Base-by-base conservation (phyloP, 441 rosid genomes). In the Eruca vesicaria region DNA sequence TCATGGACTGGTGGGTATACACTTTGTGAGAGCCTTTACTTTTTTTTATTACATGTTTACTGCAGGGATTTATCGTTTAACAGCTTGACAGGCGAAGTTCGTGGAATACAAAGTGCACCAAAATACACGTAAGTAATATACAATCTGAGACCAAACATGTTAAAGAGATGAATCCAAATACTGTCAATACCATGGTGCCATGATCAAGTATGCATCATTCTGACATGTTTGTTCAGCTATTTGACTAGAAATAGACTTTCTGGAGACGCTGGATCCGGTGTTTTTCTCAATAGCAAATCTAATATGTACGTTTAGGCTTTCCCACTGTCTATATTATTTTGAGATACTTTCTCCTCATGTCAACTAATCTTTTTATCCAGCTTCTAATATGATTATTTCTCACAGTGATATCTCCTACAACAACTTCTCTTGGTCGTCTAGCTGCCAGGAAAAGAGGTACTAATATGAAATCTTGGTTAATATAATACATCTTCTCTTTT, bases 401-500 rank as follows among this genome's bases (percentile, higher is more conserved):
- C 58, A 53, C 14, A 53, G 58, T 10, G 58, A 53, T 53, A 4
- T 53, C 28, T 53, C 58, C 9, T 53, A 53, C n/a, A 53, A 53
- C 28, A 53, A 53, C 20, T 53, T 53, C 58, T 20, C 58, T 20
- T 53, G 58, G 79, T 3, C 80, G 71, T 29, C 82, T 81, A 41
- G 80, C 82, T 93, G 98, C 84, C 79, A 7, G 50, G 84, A 78
- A 55, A 83, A 81, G 81, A 66, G 77, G 96, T 56, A 56, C 7
- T 3, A 11, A 56, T 36, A 9, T 66, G 26, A 64, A 20, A 9
- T 31, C 32, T 56, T 23, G 61, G 16, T 56, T 1, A n/a, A 56
- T 56, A 56, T 5, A 9, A 50, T 35, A 26, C 38, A 4, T 58
- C 7, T 45, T 12, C 15, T 56, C 9, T 62, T 16, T 23, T 16